Evolutionary conservation across 73 alveolate species (phyloP).

Genomic region (Stentor coeruleus): DNA sequence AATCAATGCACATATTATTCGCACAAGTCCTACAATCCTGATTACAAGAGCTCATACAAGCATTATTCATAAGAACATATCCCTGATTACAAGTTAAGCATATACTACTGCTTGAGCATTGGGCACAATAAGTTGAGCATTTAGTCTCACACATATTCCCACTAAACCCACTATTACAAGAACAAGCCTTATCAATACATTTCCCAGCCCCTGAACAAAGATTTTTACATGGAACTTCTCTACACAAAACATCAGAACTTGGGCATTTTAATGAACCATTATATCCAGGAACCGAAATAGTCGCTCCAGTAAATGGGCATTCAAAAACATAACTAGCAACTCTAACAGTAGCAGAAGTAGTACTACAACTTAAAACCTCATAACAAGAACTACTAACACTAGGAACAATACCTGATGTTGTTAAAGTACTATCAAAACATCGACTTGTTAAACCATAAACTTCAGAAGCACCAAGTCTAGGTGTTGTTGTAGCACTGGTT

Average conservation of each 20-base stretch:
- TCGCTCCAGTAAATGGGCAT: background rate
- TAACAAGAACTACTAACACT: background rate
- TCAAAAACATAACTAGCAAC: background rate
- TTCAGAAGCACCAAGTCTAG: background rate
- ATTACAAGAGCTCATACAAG: background rate
- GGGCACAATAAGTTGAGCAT: background rate
- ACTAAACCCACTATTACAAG: background rate
- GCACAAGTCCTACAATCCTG: background rate
- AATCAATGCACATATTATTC: background rate
- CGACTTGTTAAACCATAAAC: background rate
- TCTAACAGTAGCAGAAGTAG: background rate
- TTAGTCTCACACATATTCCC: background rate
- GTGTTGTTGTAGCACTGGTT: background rate
- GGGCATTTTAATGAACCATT: background rate
- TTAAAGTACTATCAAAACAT: background rate
- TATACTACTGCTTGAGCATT: background rate
- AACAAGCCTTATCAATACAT: background rate
- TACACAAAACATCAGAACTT: background rate
- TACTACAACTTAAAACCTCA: background rate
- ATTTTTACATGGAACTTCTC: background rate
- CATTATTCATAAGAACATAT: background rate
- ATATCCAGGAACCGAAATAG: background rate
- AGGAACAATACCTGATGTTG: background rate
- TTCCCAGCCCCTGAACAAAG: background rate
- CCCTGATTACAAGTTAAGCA: background rate